Evolutionary conservation across 108 stramenopile species (phyloP).

Genomic region (Cafeteria roenbergensis): DNA sequence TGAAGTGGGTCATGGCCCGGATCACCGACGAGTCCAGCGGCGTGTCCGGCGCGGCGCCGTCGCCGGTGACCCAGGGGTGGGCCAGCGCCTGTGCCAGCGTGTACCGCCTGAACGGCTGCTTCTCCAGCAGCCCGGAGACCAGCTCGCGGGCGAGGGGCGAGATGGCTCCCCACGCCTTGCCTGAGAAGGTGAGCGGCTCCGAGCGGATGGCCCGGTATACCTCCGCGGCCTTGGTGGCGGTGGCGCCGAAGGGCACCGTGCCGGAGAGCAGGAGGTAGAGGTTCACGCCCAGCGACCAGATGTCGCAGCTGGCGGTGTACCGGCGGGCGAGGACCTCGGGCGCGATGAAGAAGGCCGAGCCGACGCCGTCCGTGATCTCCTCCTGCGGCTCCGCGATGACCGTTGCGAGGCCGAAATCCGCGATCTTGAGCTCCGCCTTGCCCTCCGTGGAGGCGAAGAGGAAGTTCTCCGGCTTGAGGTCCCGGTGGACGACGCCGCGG

Average conservation of each 20-base stretch:
- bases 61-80: constrained; percentile 28
- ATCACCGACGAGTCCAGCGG: background rate
- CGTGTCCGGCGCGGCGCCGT: background rate
- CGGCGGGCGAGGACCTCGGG: constrained; percentile 91
- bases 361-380: constrained; percentile 45
- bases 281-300: constrained; percentile 81
- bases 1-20: background rate
- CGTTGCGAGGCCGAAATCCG: constrained; percentile 91
- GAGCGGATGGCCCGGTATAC: constrained; percentile 14
- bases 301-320: constrained; percentile 82
- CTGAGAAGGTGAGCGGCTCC: constrained; percentile 16
- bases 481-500: constrained; percentile 82
- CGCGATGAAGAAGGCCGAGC: constrained; percentile 84
- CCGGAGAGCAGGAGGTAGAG: constrained; percentile 76
- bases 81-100: constrained; percentile 27
- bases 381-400: constrained; percentile 47
- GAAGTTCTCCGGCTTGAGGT: constrained; percentile 94
- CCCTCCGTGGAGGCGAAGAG: constrained; percentile 64
- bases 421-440: constrained; percentile 74
- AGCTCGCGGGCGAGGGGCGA: constrained; percentile 36
- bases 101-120: constrained; percentile 18
- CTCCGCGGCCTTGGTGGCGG: constrained; percentile 31
- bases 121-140: constrained; percentile 28
- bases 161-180: constrained; percentile 14
- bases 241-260: constrained; percentile 58